Evolutionary conservation across 2,329 filamentous ascomycete genomes (phyloP), one percentile per base, ranked within the genome.

Genomic region (Fusarium pseudograminearum): DNA sequence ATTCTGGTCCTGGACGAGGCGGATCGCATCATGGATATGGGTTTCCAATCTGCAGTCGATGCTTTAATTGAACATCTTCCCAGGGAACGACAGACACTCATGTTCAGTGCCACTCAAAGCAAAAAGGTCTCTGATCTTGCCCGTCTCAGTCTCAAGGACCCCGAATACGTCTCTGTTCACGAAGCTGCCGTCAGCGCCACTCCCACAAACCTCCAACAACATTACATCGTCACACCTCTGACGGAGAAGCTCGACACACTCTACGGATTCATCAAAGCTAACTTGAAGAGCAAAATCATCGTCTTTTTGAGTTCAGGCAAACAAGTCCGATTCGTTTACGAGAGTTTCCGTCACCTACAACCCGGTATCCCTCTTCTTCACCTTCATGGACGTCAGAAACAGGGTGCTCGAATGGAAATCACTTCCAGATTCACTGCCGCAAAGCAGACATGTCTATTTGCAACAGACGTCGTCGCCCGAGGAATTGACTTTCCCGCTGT

Each of bases 21-120:
- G 4, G 96, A 99, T 79, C 89, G 96, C 40, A 98, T 98, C 76
- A 90, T 99, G 86, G 96, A 99, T 76, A 96, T 98, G 93, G 96
- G 96, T 7, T 99, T 99, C 78, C 91, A 97, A 79, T 84, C 86
- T 7, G 93, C 93, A 2, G 90, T 99, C 5, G 96, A 99, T 80
- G 96, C 96, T 1, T 92, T 99, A 52, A 82, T 99, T 30, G 94
- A 97, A 66, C 97, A 98, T 77, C 84, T 99, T 3, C 96, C 96
- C 2, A 90, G 89, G 73, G 84, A 91, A 30, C 86, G 96, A 66
- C 96, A 99, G 81, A 99, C 96, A 0, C 85, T 99, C 77, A 88
- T 99, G 12, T 99, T 98, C 83, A 97, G 93, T 76, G 96, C 96
- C 0, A 99, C 96, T 0, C 96, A 99, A 80, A 98, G 94, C 71